Evolutionary conservation across 140 eudicot species (phyloP), one percentile per base, ranked within the genome.

Genomic region (Ambrosia hybrid): DNA sequence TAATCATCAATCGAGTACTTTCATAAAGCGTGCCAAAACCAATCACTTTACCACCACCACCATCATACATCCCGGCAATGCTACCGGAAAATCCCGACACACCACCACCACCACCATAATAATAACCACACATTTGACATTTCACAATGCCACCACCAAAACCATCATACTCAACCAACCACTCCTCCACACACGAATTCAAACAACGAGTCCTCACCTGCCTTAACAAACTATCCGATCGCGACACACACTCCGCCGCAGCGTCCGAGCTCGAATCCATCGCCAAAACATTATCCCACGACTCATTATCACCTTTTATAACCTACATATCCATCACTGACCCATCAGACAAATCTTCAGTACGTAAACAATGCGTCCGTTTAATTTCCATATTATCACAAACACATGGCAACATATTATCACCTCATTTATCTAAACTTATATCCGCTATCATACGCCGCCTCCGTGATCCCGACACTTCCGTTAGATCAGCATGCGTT

Each of bases 201-300:
- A 90, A 89, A 73, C 92, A 87, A 36, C 81, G 90, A 14, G 86
- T 89, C 6, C 90, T 87, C 68, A 89, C 87, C 33, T 89, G 96
- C 85, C 87, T 92, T 70, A 89, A 80, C 82, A 87, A 85, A 70
- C 90, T 92, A 13, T 83, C 96, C 52, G 98, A 92, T 73, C 81
- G 95, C 14, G 98, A 92, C 53, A 92, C 98, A 6, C 91, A 86
- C 81, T 52, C 96, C 43, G 86, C 89, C 21, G 98, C 98, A 6
- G 89, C 96, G 41, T 9, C 75, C 6, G 96, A 89, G 58, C 96
- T 92, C 43, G 92, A 92, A 41, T 73, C 84, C 3, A 92, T 92
- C 13, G 89, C 92, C 15, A 84, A 73, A 75, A 80, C 75, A 21
- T 82, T 91, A 45, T 10, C 70, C 51, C 75, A 74, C 30, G 95